Evolutionary conservation across 73 alveolate genomes (phyloP), one percentile per base, ranked within the genome.

Genomic region (Paramecium sonneborni): DNA sequence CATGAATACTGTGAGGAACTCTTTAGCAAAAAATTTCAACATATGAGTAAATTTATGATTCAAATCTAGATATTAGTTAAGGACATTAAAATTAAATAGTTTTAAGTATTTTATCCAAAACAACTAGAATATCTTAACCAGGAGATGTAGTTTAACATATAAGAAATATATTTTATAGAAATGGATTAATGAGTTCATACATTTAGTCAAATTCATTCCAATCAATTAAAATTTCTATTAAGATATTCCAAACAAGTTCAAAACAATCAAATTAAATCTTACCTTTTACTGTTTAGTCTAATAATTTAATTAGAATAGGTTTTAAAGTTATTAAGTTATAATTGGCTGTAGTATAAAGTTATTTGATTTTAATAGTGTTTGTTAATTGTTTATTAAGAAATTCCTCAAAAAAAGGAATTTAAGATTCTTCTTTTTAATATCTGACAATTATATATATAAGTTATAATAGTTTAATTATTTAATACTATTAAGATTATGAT

Each of bases 1-100:
- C 94, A 44, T 69, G 74, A 6, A 88, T 88, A 9, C 91, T 69
- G 43, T 88, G 94, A 28, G 94, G 94, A 15, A 88, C 87, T 37
- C 94, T 44, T 39, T 67, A 18, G 11, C 74, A 57, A 70, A 69
- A 88, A 15, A 82, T 69, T 10, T 88, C 94, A 12, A 88, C 44
- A 38, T 69, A 88, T 43, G 70, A 8, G 39, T 79, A 79, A 2
- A 79, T 41, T 46, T 79, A 24, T 3, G 26, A 32, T 72, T 79
- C 72, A 39, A 79, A 30, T 79, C 56, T 38, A 0, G 41, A 34
- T 41, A 39, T 41, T 21, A 79, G 14, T 79, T 79, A 44, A 3
- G 69, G 76, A 26, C 90, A 79, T 44, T 41, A 43, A 21, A 18
- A 23, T 30, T 24, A 39, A 6, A 79, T 44, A 37, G 76, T 43